Conservation (phyloP, 1,284 basidiomycete genomes). For the Trametes sp. region DNA sequence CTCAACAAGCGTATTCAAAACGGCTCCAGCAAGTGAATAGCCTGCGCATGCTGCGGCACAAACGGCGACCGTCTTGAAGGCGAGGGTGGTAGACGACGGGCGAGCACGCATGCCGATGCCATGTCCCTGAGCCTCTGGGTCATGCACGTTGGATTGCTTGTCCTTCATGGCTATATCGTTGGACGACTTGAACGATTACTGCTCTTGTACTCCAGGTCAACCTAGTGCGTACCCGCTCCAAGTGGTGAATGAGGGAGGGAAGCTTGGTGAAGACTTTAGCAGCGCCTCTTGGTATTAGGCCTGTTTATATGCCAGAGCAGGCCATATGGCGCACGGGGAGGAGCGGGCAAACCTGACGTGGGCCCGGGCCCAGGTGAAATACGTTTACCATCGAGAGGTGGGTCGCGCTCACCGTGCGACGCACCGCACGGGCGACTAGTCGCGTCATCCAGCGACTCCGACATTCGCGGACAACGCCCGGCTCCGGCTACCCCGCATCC, state of each 20-base stretch:
- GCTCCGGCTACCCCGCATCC: slow-evolving; percentile 12
- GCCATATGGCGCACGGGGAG: slow-evolving; percentile 2
- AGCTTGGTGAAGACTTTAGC: neutral
- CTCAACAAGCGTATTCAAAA: neutral
- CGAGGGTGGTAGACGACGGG: too few species aligned
- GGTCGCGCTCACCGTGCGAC: too few species aligned
- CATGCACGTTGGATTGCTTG: neutral
- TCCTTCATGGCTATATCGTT: neutral
- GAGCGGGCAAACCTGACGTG: neutral
- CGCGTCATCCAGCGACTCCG: slow-evolving; percentile 5
- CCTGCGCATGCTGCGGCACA: slow-evolving; percentile 10
- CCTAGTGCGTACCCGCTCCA: too few species aligned
- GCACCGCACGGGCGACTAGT: too few species aligned
- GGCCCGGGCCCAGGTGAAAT: neutral
- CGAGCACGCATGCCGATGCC: neutral
- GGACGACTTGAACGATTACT: too few species aligned
- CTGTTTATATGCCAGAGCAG: neutral
- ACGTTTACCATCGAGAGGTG: neutral
- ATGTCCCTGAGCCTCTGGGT: neutral
- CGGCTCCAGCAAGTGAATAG: slow-evolving; percentile 2
- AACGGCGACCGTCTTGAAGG: slow-evolving; percentile 9
- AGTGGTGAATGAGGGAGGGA: too few species aligned
- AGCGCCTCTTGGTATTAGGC: neutral
- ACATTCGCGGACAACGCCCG: neutral
- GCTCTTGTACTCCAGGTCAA: too few species aligned